A percentile compares a stretch with the other conserved stretches of the same genome.
phyloP scores from a whole-genome alignment of 805 yeast genomes.

The Martiniozyma abietophila region DNA sequence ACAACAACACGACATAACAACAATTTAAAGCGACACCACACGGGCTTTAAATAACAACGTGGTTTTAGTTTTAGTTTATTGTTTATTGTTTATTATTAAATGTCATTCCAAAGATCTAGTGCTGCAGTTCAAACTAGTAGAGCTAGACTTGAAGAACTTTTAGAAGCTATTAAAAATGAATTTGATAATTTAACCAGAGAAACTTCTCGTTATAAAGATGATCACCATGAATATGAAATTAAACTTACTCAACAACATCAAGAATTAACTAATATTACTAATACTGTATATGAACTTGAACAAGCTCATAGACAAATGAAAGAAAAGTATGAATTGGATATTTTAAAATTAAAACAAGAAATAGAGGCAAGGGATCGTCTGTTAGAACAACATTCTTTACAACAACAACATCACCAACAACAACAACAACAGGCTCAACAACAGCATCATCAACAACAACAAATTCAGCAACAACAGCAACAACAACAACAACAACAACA shows the following conservation, averaged over 20 bases:
- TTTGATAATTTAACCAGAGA: conserved; percentile 78
- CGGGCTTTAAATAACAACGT: no score
- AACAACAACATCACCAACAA: conserved; percentile 35
- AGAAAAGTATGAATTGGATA: conserved; percentile 93
- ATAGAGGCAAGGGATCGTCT: conserved; percentile 72
- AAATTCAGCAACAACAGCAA: conserved; percentile 29
- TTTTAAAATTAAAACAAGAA: conserved; percentile 74
- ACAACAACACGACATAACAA: no score
- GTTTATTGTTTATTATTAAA: conserved; percentile 4
- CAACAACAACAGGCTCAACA: conserved; percentile 30
- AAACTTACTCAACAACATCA: conserved; percentile 86
- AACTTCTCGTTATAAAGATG: conserved; percentile 76
- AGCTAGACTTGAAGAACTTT: conserved; percentile 48
- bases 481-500: conserved; percentile 29
- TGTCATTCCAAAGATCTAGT: conserved; percentile 23
- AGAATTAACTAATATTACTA: conserved; percentile 89
- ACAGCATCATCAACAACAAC: conserved; percentile 23
- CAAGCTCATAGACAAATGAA: conserved; percentile 91
- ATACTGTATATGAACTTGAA: conserved; percentile 88
- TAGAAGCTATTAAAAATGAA: conserved; percentile 89
- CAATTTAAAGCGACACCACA: no score
- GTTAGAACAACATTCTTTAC: conserved; percentile 32
- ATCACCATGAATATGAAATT: conserved; percentile 86
- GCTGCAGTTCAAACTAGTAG: conserved; percentile 21
- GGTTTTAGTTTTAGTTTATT: not conserved